phyloP scores from a whole-genome alignment of 2,329 filamentous ascomycete species.

The Orbilia oligospora region DNA sequence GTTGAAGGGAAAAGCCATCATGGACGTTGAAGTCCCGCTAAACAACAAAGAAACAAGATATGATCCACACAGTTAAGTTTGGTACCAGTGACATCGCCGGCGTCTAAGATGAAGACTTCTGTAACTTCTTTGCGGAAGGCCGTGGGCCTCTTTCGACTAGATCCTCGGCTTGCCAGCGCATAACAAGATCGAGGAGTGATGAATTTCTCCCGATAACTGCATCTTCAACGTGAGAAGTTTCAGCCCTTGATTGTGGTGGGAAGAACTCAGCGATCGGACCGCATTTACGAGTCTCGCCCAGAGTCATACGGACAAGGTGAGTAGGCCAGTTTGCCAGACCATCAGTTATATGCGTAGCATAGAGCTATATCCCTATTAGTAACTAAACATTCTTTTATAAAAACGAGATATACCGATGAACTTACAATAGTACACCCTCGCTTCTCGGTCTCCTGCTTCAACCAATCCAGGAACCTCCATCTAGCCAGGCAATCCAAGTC shows the following conservation, averaged over 20 bases:
- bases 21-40: constrained; percentile 60
- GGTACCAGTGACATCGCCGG: no score
- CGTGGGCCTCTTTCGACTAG: constrained; percentile 81
- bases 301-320: constrained; percentile 94
- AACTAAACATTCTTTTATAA: background rate
- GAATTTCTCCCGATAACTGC: constrained; percentile 61
- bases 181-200: constrained; percentile 76
- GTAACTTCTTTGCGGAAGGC: constrained; percentile 61
- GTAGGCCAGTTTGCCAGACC: constrained; percentile 95
- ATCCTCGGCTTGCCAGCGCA: constrained; percentile 88
- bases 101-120: background rate
- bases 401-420: constrained; percentile 4
- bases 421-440: constrained; percentile 81
- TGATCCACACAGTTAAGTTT: background rate
- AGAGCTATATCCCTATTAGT: constrained; percentile 70
- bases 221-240: constrained; percentile 46
- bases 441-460: constrained; percentile 86
- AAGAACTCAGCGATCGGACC: constrained; percentile 79
- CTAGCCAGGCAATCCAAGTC: constrained; percentile 91
- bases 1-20: constrained; percentile 11
- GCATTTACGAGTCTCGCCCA: constrained; percentile 90
- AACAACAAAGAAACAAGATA: constrained; percentile 14
- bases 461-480: constrained; percentile 85
- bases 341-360: constrained; percentile 97
- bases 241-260: constrained; percentile 68